Conservation (phyloP, 208 protist species). For the Strigomonas culicis region DNA sequence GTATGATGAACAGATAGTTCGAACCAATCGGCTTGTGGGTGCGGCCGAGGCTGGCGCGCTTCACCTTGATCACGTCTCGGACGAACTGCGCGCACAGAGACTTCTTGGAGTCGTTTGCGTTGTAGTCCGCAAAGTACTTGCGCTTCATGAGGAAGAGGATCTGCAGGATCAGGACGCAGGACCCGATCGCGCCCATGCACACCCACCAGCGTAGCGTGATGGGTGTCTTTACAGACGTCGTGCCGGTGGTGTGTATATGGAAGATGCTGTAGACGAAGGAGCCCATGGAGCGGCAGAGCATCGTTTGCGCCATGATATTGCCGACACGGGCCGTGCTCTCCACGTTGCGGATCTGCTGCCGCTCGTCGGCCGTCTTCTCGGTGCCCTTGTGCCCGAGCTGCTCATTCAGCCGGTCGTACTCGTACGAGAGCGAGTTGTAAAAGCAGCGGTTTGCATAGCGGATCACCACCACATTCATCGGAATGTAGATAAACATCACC, state of each 20-base stretch:
- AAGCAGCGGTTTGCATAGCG: slow-evolving; percentile 21
- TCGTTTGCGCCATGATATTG: slow-evolving; percentile 35
- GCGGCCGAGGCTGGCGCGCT: slow-evolving; percentile 2
- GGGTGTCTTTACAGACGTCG: neutral
- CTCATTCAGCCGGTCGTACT: no score
- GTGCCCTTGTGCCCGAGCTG: neutral
- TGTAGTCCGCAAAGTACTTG: slow-evolving; percentile 21
- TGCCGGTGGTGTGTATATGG: slow-evolving; percentile 4
- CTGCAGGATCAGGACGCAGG: slow-evolving; percentile 19
- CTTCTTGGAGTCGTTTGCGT: slow-evolving; percentile 7
- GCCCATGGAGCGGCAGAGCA: slow-evolving; percentile 27
- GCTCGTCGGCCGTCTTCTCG: slow-evolving; percentile 15
- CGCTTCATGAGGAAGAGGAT: slow-evolving; percentile 24
- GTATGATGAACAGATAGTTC: slow-evolving; percentile 33
- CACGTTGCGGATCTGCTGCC: neutral
- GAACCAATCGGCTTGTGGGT: slow-evolving; percentile 5
- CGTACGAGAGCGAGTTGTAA: neutral
- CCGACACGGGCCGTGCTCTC: slow-evolving; percentile 30
- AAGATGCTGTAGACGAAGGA: slow-evolving; percentile 22
- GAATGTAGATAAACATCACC: slow-evolving; percentile 40
- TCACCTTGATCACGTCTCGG: slow-evolving; percentile 3
- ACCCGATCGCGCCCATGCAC: slow-evolving; percentile 23
- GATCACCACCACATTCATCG: slow-evolving; percentile 27
- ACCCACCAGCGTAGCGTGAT: slow-evolving; percentile 20
- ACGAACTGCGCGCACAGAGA: slow-evolving; percentile 12